phyloP scores from a whole-genome alignment of 192 early-diverging fungal genomes.

The Coemansia sp. region DNA sequence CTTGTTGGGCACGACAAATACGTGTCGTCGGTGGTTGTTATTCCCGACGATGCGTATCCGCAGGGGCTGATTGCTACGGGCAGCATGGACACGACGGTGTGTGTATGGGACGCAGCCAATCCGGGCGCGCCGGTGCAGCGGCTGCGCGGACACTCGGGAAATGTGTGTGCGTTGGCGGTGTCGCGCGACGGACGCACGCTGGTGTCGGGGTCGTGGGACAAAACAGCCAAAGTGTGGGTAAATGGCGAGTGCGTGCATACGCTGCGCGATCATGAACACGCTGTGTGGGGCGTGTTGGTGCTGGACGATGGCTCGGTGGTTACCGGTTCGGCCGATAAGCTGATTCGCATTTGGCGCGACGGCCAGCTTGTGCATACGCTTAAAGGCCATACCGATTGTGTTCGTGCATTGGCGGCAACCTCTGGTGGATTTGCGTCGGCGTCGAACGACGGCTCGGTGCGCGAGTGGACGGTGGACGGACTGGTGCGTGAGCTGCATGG shows the following conservation, averaged over 20 bases:
- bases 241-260: slow-evolving; percentile 68
- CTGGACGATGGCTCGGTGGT: slow-evolving; percentile 66
- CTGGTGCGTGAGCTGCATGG: slow-evolving; percentile 64
- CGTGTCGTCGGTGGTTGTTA: slow-evolving; percentile 74
- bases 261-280: slow-evolving; percentile 72
- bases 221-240: slow-evolving; percentile 86
- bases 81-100: slow-evolving; percentile 78
- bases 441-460: slow-evolving; percentile 85
- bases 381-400: slow-evolving; percentile 86
- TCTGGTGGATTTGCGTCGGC: slow-evolving; percentile 77
- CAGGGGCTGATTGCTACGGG: slow-evolving; percentile 82
- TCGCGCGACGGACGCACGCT: slow-evolving; percentile 61
- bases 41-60: slow-evolving; percentile 55
- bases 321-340: slow-evolving; percentile 90
- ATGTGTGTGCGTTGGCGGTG: slow-evolving; percentile 76
- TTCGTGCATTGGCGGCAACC: slow-evolving; percentile 70
- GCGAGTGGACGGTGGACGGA: slow-evolving; percentile 74
- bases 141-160: slow-evolving; percentile 82
- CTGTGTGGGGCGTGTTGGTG: slow-evolving; percentile 91
- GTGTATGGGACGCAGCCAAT: slow-evolving; percentile 70
- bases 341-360: slow-evolving; percentile 81
- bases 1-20: slow-evolving; percentile 71
- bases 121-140: slow-evolving; percentile 59
- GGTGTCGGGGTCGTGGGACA: slow-evolving; percentile 98
- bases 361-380: slow-evolving; percentile 63